Percentiles rank a stretch among this genome's conserved stretches.
These are phyloP conservation scores for Colletotrichum abscissum DNA, from an alignment of 2,329 filamentous ascomycete species.

Conservation along the genomic window DNA sequence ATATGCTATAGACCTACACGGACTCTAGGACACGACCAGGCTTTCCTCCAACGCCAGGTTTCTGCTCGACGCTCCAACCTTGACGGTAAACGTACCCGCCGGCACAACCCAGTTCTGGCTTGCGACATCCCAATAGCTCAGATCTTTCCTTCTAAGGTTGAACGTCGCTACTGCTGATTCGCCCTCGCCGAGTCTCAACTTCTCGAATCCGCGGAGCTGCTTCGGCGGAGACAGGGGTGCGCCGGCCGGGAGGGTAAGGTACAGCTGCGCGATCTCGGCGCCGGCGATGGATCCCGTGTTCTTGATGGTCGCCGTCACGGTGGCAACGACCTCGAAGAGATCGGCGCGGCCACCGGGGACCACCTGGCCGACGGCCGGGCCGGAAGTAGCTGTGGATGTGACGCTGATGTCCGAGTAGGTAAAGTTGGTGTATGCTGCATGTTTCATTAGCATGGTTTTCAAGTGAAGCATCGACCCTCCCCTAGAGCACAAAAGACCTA, in stretches of 20 bases:
- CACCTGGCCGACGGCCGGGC: slow-evolving; percentile 51
- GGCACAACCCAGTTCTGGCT: slow-evolving; percentile 71
- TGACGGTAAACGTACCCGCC: slow-evolving; percentile 53
- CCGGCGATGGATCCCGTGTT: slow-evolving; percentile 73
- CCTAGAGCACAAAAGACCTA: slow-evolving; percentile 42
- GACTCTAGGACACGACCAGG: slow-evolving; percentile 12
- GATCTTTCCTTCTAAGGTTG: slow-evolving; percentile 67
- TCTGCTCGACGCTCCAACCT: slow-evolving; percentile 58
- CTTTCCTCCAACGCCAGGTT: slow-evolving; percentile 54
- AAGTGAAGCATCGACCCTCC: not conserved
- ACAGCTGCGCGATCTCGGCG: slow-evolving; percentile 75
- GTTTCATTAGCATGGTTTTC: not conserved
- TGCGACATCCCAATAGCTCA: slow-evolving; percentile 74
- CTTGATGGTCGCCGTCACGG: slow-evolving; percentile 68
- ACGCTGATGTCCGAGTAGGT: slow-evolving; percentile 63
- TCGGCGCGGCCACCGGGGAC: slow-evolving; percentile 57
- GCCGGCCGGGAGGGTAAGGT: slow-evolving; percentile 55
- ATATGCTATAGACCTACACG: not conserved
- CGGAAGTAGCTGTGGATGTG: slow-evolving; percentile 49
- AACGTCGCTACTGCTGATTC: slow-evolving; percentile 62
- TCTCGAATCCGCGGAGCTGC: slow-evolving; percentile 76
- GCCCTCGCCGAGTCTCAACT: slow-evolving; percentile 63
- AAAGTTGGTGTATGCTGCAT: slow-evolving; percentile 75
- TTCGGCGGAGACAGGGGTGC: slow-evolving; percentile 58
- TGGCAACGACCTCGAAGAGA: slow-evolving; percentile 57